Conservation (phyloP, 352 stramenopile genomes). For the Pythium chondricola region DNA sequence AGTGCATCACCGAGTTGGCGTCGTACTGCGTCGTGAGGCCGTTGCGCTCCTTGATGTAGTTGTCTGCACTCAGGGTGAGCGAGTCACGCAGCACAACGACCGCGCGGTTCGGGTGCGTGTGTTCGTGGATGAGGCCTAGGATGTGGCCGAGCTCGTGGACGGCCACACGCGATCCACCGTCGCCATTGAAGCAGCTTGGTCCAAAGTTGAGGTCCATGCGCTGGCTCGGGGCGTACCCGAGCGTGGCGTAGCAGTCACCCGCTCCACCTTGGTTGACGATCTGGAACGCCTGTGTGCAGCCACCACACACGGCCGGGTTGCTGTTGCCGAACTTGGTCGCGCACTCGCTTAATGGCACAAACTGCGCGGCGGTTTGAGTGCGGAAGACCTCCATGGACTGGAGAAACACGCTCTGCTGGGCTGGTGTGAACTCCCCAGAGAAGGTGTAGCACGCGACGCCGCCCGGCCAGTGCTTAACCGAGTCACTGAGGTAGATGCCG, state of each 20-base stretch:
- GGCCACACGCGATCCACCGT: conserved; percentile 29
- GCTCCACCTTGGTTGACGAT: conserved; percentile 23
- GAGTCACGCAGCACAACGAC: conserved; percentile 34
- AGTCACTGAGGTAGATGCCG: conserved; percentile 28
- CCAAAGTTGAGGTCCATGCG: conserved; percentile 44
- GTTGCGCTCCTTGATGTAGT: conserved; percentile 35
- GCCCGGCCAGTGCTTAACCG: conserved; percentile 28
- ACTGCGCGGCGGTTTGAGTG: conserved; percentile 25
- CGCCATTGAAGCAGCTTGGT: conserved; percentile 31
- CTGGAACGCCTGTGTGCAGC: conserved; percentile 29
- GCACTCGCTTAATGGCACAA: conserved; percentile 30
- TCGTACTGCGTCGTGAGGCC: conserved; percentile 28
- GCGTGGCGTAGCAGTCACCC: conserved; percentile 33
- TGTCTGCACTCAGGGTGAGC: conserved; percentile 40
- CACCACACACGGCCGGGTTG: conserved; percentile 28
- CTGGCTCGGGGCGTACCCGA: conserved; percentile 31
- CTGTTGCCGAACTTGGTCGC: conserved; percentile 12
- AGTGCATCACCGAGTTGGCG: conserved; percentile 39
- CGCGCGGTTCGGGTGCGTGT: conserved; percentile 38
- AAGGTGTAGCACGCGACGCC: conserved; percentile 36
- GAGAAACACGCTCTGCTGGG: conserved; percentile 27
- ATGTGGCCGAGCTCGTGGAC: conserved; percentile 41
- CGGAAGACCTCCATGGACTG: conserved; percentile 34
- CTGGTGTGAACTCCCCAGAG: conserved; percentile 18
- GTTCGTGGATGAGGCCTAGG: conserved; percentile 38